Evolutionary conservation across 495 filamentous ascomycete genomes (phyloP), one percentile per base, ranked within the genome.

Genomic region (Parmelia sp.): DNA sequence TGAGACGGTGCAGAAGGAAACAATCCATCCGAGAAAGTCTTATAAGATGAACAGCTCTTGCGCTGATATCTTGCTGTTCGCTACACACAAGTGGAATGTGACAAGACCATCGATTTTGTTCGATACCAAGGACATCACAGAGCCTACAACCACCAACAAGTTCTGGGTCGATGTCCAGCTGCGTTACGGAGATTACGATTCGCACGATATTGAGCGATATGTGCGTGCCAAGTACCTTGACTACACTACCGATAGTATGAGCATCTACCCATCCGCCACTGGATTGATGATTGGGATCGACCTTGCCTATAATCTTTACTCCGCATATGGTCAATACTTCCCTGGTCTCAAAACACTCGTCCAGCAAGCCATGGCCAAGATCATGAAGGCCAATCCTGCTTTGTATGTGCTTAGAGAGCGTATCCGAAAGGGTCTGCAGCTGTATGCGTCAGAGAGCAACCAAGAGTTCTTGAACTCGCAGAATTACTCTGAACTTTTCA

Each of bases 41-140:
- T 99, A 99, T 83, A 99, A 99, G 84, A 99, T 99, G 95, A 99
- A 99, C 81, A 97, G 92, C 74, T 97, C 94, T 51, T 99, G 95
- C 75, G 95, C 95, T 21, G 95, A 99, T 77, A 97, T 99, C 67
- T 82, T 97, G 53, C 85, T 99, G 47, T 99, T 99, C 72, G 95
- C 95, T 23, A 96, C 90, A 60, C 94, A 96, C 78, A 99, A 97
- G 73, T 99, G 95, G 95, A 97, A 96, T 68, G 92, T 97, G 49
- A 96, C 92, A 7, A 82, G 90, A 25, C 95, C 95, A 11, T 97
- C 94, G 12, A 80, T 96, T 65, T 80, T 97, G 12, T 96, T 93
- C 72, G 94, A 99, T 68, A 97, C 91, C 49, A 97, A 97, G 78
- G 95, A 99, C 77, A 85, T 88, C 33, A 96, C 97, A 70, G 92